Evolutionary conservation across 257 asterid species (phyloP), one percentile per base, ranked within the genome.

Genomic region (Osmanthus fragrans): DNA sequence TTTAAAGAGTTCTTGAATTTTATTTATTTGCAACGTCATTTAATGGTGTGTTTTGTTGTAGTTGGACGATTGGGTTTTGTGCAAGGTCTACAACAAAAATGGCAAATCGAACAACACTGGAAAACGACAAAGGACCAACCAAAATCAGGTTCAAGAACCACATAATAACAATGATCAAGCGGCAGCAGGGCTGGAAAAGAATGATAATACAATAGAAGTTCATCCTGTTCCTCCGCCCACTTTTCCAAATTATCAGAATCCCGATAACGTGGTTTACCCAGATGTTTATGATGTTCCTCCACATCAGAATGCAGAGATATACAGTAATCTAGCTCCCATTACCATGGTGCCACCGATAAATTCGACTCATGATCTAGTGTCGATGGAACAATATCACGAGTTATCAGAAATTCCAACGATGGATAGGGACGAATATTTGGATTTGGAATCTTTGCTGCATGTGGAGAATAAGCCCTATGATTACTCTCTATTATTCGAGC

Each of bases 21-120:
- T 27, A 0, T 45, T 68, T 21, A 4, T 1, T 2, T 18, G 9
- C 42, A 37, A 37, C 10, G 11, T 37, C 42, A 2, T 37, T 4
- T 2, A 37, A 37, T 37, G 42, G 12, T 7, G 42, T 37, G 71
- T 32, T 32, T 8, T 37, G 0, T 37, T 37, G 42, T 8, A 37
- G 42, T 37, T 37, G 42, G 42, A 37, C 42, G 42, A 37, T 37
- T 37, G 42, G 42, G 42, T 37, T 37, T 2, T 37, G 42, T 37
- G 42, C 15, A 58, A 75, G 42, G 75, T 82, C 16, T 68, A 77
- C n/a, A 78, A 74, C 23, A 82, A 74, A 42, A 29, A 12, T 32
- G 74, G 40, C 3, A 77, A 56, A 18, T 40, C 69, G 10, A 19
- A 21, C 64, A 54, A 1, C 27, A 19, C 64, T 18, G 6, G 64